These are phyloP conservation scores for Alternaria sp. DNA, from an alignment of 2,329 filamentous ascomycete genomes.

Conservation along the genomic window DNA sequence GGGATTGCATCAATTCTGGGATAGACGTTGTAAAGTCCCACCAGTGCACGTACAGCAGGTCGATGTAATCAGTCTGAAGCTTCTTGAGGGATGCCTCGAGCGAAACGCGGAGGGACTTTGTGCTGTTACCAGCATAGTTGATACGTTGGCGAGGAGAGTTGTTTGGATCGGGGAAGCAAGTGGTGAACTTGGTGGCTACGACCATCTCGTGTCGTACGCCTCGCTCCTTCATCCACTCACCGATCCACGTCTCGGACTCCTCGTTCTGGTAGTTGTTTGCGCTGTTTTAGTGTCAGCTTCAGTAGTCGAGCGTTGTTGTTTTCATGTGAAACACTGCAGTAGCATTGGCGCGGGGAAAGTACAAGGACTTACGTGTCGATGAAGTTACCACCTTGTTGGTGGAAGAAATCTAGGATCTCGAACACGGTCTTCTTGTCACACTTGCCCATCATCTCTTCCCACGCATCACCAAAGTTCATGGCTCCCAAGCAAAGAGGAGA, in stretches of 20 bases:
- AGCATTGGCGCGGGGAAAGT: neutral
- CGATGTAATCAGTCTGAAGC: constrained; percentile 54
- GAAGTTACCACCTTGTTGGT: constrained; percentile 61
- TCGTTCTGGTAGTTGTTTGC: constrained; percentile 60
- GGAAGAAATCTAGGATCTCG: constrained; percentile 59
- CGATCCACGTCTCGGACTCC: constrained; percentile 60
- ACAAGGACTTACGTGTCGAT: constrained; percentile 56
- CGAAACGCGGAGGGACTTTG: constrained; percentile 51
- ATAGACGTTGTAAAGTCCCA: constrained; percentile 52
- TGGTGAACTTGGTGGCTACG: constrained; percentile 64
- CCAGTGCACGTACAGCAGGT: constrained; percentile 53
- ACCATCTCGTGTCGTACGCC: constrained; percentile 61
- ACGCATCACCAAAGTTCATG: constrained; percentile 65
- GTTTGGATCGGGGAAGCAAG: constrained; percentile 34
- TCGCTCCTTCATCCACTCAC: constrained; percentile 61
- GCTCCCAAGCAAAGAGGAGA: constrained; percentile 63
- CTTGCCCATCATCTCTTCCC: constrained; percentile 54
- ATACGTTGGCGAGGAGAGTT: constrained; percentile 37
- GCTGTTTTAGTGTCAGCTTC: constrained; percentile 30
- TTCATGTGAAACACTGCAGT: neutral
- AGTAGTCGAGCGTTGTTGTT: neutral
- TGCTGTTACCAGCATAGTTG: constrained; percentile 57
- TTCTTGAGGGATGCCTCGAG: constrained; percentile 54
- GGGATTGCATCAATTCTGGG: constrained; percentile 50
- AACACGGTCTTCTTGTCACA: constrained; percentile 57